Conservation (phyloP, 352 stramenopile genomes). For the Pythium scleroteichum region DNA sequence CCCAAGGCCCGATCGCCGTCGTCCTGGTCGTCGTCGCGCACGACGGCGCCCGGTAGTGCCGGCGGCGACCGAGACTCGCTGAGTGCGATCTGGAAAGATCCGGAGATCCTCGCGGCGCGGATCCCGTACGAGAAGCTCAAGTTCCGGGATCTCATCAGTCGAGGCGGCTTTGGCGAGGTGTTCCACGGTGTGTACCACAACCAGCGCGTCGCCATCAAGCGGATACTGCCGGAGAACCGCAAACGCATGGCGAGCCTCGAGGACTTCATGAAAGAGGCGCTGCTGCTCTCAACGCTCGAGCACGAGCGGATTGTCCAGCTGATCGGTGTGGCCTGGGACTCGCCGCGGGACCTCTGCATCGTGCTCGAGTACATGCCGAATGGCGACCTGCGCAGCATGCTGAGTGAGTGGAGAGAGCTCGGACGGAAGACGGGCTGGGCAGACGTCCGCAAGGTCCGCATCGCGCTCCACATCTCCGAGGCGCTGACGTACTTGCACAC, state of each 20-base stretch:
- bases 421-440: slow-evolving; percentile 12
- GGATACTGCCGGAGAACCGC: slow-evolving; percentile 40
- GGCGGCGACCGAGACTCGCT: slow-evolving; percentile 26
- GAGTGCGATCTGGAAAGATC: slow-evolving; percentile 46
- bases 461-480: slow-evolving; percentile 58
- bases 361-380: slow-evolving; percentile 40
- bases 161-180: slow-evolving; percentile 52
- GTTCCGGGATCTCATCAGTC: slow-evolving; percentile 37
- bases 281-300: slow-evolving; percentile 41
- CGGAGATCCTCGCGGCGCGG: slow-evolving; percentile 42
- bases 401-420: slow-evolving; percentile 24
- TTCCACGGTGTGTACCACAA: slow-evolving; percentile 41
- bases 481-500: slow-evolving; percentile 67
- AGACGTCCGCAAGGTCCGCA: slow-evolving; percentile 40
- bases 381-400: slow-evolving; percentile 36
- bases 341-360: slow-evolving; percentile 33
- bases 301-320: slow-evolving; percentile 44
- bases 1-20: slow-evolving; percentile 9
- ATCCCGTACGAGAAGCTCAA: slow-evolving; percentile 50
- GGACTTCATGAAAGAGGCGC: slow-evolving; percentile 53
- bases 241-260: slow-evolving; percentile 45
- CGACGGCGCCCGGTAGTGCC: slow-evolving; percentile 3
- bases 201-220: slow-evolving; percentile 49
- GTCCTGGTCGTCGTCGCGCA: slow-evolving; percentile 13
- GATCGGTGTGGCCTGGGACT: slow-evolving; percentile 45